These are phyloP conservation scores for Microcera coccophila DNA, from an alignment of 2,329 filamentous ascomycete species.

Conservation along the genomic window DNA sequence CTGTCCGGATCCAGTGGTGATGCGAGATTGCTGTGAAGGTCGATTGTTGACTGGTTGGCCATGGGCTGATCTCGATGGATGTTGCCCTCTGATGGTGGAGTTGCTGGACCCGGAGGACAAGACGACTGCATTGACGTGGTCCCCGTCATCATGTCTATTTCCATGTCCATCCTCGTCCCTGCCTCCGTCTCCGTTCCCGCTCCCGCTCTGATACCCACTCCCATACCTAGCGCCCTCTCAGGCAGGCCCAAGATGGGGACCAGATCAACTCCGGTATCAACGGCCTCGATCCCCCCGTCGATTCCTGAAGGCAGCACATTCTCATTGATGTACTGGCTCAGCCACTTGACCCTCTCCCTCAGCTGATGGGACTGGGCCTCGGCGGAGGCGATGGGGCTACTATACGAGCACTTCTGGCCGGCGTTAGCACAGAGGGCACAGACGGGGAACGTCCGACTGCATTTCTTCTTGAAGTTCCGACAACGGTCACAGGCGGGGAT, in stretches of 20 bases:
- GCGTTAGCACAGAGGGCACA: slow-evolving; percentile 39
- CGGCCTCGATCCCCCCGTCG: slow-evolving; percentile 27
- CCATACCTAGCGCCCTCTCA: no score
- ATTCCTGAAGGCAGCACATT: slow-evolving; percentile 21
- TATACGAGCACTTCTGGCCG: slow-evolving; percentile 36
- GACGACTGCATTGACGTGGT: slow-evolving; percentile 13
- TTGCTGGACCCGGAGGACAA: slow-evolving; percentile 10
- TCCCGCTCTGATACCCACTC: no score
- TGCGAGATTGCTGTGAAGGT: slow-evolving; percentile 9
- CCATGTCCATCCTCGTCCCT: slow-evolving; percentile 7
- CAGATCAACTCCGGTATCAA: slow-evolving; percentile 37
- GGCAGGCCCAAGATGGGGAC: slow-evolving; percentile 1
- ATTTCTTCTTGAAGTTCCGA: slow-evolving; percentile 45
- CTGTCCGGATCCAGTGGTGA: slow-evolving; percentile 18
- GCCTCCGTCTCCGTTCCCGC: no score
- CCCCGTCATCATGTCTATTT: slow-evolving; percentile 1
- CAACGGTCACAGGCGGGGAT: slow-evolving; percentile 39
- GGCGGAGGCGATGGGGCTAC: slow-evolving; percentile 31
- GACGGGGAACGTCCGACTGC: slow-evolving; percentile 38
- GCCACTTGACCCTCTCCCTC: slow-evolving; percentile 39
- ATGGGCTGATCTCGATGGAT: slow-evolving; percentile 8
- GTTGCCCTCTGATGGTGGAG: slow-evolving; percentile 14
- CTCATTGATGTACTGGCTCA: slow-evolving; percentile 36
- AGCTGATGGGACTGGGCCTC: slow-evolving; percentile 35
- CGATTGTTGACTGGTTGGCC: slow-evolving; percentile 9